A percentile compares a stretch with the other conserved stretches of the same genome.
Conservation (phyloP, 305 asterid genomes). For the Fraxinus platypoda region DNA sequence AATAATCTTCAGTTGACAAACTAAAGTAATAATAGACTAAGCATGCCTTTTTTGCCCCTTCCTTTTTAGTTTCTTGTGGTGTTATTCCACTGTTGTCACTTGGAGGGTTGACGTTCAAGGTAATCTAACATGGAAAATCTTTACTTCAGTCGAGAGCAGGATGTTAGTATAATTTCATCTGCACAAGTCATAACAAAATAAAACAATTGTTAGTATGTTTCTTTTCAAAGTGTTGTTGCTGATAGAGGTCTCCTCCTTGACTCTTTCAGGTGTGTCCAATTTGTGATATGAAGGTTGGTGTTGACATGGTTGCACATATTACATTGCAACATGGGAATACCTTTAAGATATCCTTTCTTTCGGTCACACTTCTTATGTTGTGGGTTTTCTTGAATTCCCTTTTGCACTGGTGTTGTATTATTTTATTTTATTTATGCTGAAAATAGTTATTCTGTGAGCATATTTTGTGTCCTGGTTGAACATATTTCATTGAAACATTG, state of each 20-base stretch:
- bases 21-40: not conserved
- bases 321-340: constrained; percentile 87
- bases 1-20: not conserved
- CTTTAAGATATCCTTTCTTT: constrained; percentile 83
- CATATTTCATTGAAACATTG: constrained; percentile 92
- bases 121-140: not conserved
- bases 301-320: constrained; percentile 97
- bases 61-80: not conserved
- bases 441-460: not conserved
- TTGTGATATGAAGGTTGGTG: constrained; percentile 88
- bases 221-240: not conserved
- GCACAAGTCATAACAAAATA: not conserved
- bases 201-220: not conserved
- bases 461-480: not conserved
- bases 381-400: constrained; percentile 7
- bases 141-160: not conserved
- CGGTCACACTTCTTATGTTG: not conserved
- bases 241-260: constrained; percentile 13
- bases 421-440: constrained; percentile 1
- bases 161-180: not conserved
- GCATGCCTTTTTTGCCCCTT: not conserved
- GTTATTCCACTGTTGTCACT: not conserved
- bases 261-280: constrained; percentile 78
- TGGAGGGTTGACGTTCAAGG: not conserved
- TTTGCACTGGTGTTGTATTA: not conserved